Conservation (phyloP, 2,329 filamentous ascomycete genomes). For the Phialocephala sp. region DNA sequence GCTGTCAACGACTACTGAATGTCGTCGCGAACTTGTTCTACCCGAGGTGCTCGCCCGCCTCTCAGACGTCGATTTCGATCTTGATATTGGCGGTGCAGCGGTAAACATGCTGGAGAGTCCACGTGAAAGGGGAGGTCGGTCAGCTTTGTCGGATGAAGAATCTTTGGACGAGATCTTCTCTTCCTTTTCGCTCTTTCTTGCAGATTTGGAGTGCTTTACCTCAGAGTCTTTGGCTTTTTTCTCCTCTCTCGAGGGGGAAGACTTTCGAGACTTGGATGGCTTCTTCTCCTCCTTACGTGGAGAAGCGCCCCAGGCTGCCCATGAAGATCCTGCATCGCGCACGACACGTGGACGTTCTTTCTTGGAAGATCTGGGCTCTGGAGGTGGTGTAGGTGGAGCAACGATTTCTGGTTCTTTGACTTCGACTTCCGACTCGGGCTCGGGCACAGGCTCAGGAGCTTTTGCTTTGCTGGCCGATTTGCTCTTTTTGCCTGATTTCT, state of each 20-base stretch:
- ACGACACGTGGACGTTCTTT: slow-evolving; percentile 81
- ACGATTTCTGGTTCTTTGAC: slow-evolving; percentile 37
- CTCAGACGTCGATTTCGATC: slow-evolving; percentile 72
- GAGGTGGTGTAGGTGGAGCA: slow-evolving; percentile 45
- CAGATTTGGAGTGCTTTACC: slow-evolving; percentile 61
- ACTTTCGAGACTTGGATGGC: slow-evolving; percentile 41
- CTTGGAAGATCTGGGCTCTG: slow-evolving; percentile 59
- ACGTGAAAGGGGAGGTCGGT: slow-evolving; percentile 50
- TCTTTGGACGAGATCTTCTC: slow-evolving; percentile 69
- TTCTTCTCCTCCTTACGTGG: slow-evolving; percentile 46
- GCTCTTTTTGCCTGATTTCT: slow-evolving; percentile 49
- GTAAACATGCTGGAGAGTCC: slow-evolving; percentile 70
- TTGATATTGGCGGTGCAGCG: slow-evolving; percentile 68
- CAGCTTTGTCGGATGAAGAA: slow-evolving; percentile 66
- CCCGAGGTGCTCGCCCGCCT: slow-evolving; percentile 61
- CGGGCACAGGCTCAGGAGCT: slow-evolving; percentile 27
- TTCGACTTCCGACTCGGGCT: slow-evolving; percentile 18
- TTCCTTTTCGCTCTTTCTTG: slow-evolving; percentile 63
- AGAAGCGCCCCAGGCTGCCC: slow-evolving; percentile 74
- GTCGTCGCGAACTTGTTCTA: slow-evolving; percentile 67
- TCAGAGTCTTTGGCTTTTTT: slow-evolving; percentile 55
- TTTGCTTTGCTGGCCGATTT: slow-evolving; percentile 47
- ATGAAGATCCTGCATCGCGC: slow-evolving; percentile 66
- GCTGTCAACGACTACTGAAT: slow-evolving; percentile 72
- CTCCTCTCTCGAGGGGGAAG: slow-evolving; percentile 35